These are phyloP conservation scores for Aschersonia sp. DNA, from an alignment of 2,329 filamentous ascomycete species.

Conservation along the genomic window DNA sequence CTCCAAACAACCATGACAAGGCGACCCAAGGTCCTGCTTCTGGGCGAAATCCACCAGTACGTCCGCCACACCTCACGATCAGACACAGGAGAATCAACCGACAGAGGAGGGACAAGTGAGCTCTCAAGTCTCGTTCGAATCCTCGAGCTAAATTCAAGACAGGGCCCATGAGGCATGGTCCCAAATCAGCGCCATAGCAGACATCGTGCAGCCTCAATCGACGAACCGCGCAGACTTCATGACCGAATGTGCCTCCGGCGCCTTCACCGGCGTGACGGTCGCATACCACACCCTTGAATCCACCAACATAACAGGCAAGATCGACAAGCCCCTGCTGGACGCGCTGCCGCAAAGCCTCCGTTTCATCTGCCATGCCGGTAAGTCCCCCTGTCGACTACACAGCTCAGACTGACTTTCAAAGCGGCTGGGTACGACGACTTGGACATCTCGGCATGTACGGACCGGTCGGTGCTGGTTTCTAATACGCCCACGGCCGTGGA, in stretches of 20 bases:
- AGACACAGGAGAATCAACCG: too few species aligned
- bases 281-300: slow-evolving; percentile 61
- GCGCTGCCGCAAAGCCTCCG: slow-evolving; percentile 36
- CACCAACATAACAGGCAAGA: slow-evolving; percentile 46
- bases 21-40: slow-evolving; percentile 22
- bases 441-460: slow-evolving; percentile 57
- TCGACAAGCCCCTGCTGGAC: slow-evolving; percentile 57
- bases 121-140: too few species aligned
- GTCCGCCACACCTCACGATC: slow-evolving; percentile 2
- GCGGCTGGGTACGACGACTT: slow-evolving; percentile 80
- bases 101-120: too few species aligned
- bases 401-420: slow-evolving; percentile 12
- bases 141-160: background rate
- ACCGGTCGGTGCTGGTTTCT: slow-evolving; percentile 53
- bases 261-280: slow-evolving; percentile 49
- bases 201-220: slow-evolving; percentile 48
- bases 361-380: slow-evolving; percentile 48
- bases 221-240: slow-evolving; percentile 54
- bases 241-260: slow-evolving; percentile 48
- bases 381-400: background rate
- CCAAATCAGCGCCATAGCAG: slow-evolving; percentile 44
- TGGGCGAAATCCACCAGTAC: slow-evolving; percentile 25
- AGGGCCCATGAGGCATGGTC: slow-evolving; percentile 54
- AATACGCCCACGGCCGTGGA: slow-evolving; percentile 74
- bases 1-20: slow-evolving; percentile 8